A percentile compares a stretch with the other conserved stretches of the same genome.
Evolutionary conservation across 257 asterid species (phyloP).

Genomic region (Coffea canephora): DNA sequence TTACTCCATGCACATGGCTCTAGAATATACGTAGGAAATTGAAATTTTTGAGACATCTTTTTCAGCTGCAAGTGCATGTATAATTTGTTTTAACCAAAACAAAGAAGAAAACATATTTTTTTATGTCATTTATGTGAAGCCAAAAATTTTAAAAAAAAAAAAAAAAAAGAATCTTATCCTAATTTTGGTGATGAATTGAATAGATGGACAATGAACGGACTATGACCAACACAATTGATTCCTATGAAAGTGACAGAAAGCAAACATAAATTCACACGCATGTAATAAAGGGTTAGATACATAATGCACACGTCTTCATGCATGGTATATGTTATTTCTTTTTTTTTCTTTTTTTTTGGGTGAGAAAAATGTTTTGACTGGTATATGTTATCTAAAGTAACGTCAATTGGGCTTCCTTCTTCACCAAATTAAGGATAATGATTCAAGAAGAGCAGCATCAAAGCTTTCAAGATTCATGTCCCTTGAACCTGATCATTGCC

Average conservation of each 20-base stretch:
- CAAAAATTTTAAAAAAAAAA: too few species aligned
- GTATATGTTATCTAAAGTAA: neutral
- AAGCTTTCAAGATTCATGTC: neutral
- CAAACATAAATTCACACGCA: neutral
- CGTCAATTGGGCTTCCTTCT: neutral
- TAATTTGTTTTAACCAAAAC: too few species aligned
- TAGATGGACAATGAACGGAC: neutral
- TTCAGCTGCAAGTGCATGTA: too few species aligned
- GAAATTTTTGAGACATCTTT: too few species aligned
- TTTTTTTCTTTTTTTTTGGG: too few species aligned
- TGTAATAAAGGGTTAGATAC: too few species aligned
- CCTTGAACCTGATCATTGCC: neutral
- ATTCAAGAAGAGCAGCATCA: neutral
- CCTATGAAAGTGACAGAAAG: neutral
- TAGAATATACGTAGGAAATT: too few species aligned
- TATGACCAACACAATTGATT: neutral
- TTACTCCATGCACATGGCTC: neutral
- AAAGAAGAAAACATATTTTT: too few species aligned
- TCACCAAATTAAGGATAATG: neutral
- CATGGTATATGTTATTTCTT: too few species aligned
- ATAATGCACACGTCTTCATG: too few species aligned
- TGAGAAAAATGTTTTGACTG: too few species aligned
- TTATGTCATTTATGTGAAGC: neutral
- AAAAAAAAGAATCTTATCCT: neutral
- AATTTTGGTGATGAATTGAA: neutral